phyloP scores from a whole-genome alignment of 1,284 basidiomycete species.

The Tylopilus sp. region DNA sequence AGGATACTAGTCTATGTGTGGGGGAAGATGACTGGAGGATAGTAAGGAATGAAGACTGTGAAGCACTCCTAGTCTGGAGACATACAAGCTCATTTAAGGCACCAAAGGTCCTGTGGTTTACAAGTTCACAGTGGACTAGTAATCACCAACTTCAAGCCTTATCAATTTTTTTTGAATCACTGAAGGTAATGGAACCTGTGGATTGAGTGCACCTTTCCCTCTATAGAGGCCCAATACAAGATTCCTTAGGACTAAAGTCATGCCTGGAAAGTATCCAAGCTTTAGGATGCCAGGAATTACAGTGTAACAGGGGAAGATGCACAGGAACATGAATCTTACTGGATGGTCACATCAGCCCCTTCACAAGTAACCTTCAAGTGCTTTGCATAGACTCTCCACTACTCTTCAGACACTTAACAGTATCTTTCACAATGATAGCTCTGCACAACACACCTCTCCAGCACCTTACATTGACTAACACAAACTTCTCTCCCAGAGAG shows the following conservation, averaged over 20 bases:
- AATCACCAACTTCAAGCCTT: slow-evolving; percentile 1
- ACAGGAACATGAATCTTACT: neutral
- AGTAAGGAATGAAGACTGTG: slow-evolving; percentile 1
- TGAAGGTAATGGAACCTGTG: neutral
- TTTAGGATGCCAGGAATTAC: neutral
- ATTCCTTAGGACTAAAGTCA: neutral
- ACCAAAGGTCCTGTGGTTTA: slow-evolving; percentile 1
- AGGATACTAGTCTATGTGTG: neutral
- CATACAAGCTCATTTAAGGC: neutral
- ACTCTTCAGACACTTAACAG: too few relatives aligned
- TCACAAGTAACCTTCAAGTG: too few relatives aligned
- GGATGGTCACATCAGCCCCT: neutral
- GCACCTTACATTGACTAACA: too few relatives aligned
- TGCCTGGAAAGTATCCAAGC: neutral
- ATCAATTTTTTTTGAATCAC: slow-evolving; percentile 5
- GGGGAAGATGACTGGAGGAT: neutral
- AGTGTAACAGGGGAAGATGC: neutral
- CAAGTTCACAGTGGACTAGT: neutral
- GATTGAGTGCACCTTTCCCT: neutral
- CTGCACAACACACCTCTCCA: too few relatives aligned
- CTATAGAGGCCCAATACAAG: neutral
- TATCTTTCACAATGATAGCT: too few relatives aligned
- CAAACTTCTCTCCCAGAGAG: too few relatives aligned
- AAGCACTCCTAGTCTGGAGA: slow-evolving; percentile 8
- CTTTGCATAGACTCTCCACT: too few relatives aligned